Conservation (phyloP, 495 filamentous ascomycete genomes). For the Monascus purpureus region DNA sequence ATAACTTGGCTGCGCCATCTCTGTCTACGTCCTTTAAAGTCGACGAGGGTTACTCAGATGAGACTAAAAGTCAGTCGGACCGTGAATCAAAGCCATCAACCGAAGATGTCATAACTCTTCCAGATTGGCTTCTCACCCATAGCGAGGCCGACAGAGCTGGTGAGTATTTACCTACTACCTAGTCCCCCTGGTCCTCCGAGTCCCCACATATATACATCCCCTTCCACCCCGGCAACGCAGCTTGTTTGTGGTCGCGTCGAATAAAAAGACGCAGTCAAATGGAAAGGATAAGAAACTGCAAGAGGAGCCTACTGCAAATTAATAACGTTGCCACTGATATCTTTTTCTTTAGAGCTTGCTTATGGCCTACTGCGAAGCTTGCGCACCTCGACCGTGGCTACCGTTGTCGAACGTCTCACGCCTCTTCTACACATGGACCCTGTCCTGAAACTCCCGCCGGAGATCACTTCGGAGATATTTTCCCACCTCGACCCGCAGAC, state of each 20-base stretch:
- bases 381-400: conserved; percentile 57
- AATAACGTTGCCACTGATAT: too few species aligned
- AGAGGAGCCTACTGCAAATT: too few species aligned
- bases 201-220: not conserved
- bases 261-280: too few species aligned
- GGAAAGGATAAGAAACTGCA: too few species aligned
- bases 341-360: conserved; percentile 26
- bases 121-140: conserved; percentile 38
- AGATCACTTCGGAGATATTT: conserved; percentile 79
- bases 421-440: conserved; percentile 87
- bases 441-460: conserved; percentile 66
- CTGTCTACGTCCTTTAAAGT: conserved; percentile 36
- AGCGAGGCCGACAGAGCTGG: conserved; percentile 41
- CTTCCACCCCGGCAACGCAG: too few species aligned
- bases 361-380: conserved; percentile 53
- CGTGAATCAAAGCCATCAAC: conserved; percentile 24
- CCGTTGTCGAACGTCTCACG: conserved; percentile 62
- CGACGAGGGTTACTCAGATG: conserved; percentile 55
- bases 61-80: conserved; percentile 42
- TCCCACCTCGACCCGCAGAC: conserved; percentile 67
- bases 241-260: too few species aligned
- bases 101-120: conserved; percentile 26
- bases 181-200: too few species aligned
- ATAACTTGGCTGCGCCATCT: conserved; percentile 16
- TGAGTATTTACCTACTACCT: too few species aligned